Percentiles rank a stretch among this genome's conserved stretches.
These are phyloP conservation scores for Mortierella sp. DNA, from an alignment of 371 early-diverging fungal species.

Conservation along the genomic window DNA sequence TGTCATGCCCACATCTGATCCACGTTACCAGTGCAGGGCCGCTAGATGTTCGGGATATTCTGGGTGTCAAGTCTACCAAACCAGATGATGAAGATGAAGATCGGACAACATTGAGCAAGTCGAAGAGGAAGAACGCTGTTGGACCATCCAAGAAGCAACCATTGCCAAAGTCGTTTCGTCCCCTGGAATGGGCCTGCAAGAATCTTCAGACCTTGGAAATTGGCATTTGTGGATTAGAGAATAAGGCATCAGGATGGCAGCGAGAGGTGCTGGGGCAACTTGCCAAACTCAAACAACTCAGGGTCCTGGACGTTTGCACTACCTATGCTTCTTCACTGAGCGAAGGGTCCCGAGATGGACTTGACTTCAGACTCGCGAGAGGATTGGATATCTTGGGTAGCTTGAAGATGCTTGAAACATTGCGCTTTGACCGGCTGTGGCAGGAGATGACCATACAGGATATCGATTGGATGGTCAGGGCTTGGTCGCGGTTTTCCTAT, in stretches of 20 bases:
- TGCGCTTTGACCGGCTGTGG: neutral
- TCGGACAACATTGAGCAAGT: too few relatives aligned
- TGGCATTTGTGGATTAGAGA: neutral
- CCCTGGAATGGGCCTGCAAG: constrained; percentile 3
- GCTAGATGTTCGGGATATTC: too few relatives aligned
- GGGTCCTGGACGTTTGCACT: neutral
- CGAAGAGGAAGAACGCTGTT: too few relatives aligned
- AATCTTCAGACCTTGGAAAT: neutral
- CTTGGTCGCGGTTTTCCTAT: constrained; percentile 1
- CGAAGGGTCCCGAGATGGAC: neutral
- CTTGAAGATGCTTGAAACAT: constrained; percentile 1
- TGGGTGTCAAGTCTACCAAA: too few relatives aligned
- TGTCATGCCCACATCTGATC: too few relatives aligned
- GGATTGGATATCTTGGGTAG: constrained; percentile 2
- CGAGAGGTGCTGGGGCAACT: neutral
- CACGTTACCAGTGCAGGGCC: too few relatives aligned
- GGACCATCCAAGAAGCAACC: too few relatives aligned
- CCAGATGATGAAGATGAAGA: too few relatives aligned
- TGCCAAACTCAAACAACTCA: neutral
- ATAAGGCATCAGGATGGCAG: constrained; percentile 1
- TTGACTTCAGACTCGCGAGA: neutral
- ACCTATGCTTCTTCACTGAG: too few relatives aligned
- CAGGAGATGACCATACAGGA: neutral
- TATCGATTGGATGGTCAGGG: constrained; percentile 1
- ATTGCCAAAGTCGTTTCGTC: neutral